Conservation (phyloP, 495 filamentous ascomycete species). For the Xylaria sp. region DNA sequence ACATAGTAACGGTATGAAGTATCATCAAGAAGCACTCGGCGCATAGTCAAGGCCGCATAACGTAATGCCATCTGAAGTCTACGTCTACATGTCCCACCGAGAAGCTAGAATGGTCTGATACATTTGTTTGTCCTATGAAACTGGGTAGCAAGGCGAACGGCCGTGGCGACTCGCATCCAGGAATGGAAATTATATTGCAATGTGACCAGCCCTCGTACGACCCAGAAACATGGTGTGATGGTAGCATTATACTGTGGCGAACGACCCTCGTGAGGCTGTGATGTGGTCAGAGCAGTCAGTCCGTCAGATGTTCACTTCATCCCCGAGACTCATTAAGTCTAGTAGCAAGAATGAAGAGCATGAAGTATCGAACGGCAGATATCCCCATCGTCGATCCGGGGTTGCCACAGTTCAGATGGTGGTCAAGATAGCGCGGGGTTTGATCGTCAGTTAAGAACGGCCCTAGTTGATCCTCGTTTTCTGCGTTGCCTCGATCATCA, state of each 20-base stretch:
- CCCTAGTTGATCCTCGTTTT: slow-evolving; percentile 14
- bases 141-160: neutral
- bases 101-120: slow-evolving; percentile 2
- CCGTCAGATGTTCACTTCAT: neutral
- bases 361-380: slow-evolving; percentile 15
- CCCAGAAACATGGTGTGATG: neutral
- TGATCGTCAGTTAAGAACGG: slow-evolving; percentile 23
- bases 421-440: slow-evolving; percentile 7
- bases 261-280: neutral
- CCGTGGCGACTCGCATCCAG: slow-evolving; percentile 8
- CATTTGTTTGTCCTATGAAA: neutral
- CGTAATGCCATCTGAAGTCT: neutral
- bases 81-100: neutral
- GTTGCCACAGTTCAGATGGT: slow-evolving; percentile 14
- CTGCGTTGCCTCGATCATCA: slow-evolving; percentile 14
- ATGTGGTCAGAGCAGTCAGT: neutral
- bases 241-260: slow-evolving; percentile 2
- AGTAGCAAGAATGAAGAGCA: neutral
- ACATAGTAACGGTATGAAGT: neutral
- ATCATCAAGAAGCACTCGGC: neutral
- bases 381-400: slow-evolving; percentile 13
- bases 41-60: slow-evolving; percentile 8
- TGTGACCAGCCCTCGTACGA: slow-evolving; percentile 13
- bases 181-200: neutral
- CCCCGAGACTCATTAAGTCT: neutral